These are phyloP conservation scores for Diatrype stigma DNA, from an alignment of 2,329 filamentous ascomycete species.

Conservation along the genomic window DNA sequence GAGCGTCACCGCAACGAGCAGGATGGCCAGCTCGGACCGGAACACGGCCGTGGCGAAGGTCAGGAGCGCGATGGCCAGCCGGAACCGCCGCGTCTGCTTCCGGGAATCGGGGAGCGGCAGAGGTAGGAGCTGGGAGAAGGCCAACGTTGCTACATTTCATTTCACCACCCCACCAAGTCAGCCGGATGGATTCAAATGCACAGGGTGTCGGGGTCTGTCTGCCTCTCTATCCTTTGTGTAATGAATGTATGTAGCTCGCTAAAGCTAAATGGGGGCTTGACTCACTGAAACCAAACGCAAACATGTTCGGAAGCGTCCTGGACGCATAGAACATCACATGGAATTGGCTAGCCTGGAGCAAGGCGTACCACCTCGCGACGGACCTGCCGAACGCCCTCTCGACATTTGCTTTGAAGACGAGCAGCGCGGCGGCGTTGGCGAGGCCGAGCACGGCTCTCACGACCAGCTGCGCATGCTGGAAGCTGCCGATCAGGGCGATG, in stretches of 20 bases:
- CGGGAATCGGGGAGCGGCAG: slow-evolving; percentile 32
- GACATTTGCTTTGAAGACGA: slow-evolving; percentile 62
- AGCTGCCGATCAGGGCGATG: slow-evolving; percentile 51
- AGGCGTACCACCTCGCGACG: slow-evolving; percentile 72
- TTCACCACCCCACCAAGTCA: too few species aligned
- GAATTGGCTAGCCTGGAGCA: slow-evolving; percentile 81
- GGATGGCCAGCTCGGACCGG: slow-evolving; percentile 80
- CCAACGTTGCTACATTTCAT: slow-evolving; percentile 55
- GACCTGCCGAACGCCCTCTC: slow-evolving; percentile 62
- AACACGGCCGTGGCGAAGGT: slow-evolving; percentile 81
- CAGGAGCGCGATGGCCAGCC: slow-evolving; percentile 67
- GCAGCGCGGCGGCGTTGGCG: slow-evolving; percentile 66
- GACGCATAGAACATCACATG: slow-evolving; percentile 92
- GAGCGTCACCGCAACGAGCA: slow-evolving; percentile 65
- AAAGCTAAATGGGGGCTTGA: too few species aligned
- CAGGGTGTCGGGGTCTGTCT: background rate
- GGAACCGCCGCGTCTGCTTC: slow-evolving; percentile 42
- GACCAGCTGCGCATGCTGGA: slow-evolving; percentile 53
- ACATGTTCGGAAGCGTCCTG: slow-evolving; percentile 91
- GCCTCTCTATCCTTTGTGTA: too few species aligned
- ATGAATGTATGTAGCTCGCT: too few species aligned
- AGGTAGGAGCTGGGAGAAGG: slow-evolving; percentile 46
- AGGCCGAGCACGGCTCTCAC: slow-evolving; percentile 75
- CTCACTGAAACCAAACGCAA: slow-evolving; percentile 82
- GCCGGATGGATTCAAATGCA: too few species aligned